A percentile compares a stretch with the other conserved stretches of the same genome.
Evolutionary conservation across 1,284 basidiomycete genomes (phyloP).

Genomic region (Exsudoporus floridanus): DNA sequence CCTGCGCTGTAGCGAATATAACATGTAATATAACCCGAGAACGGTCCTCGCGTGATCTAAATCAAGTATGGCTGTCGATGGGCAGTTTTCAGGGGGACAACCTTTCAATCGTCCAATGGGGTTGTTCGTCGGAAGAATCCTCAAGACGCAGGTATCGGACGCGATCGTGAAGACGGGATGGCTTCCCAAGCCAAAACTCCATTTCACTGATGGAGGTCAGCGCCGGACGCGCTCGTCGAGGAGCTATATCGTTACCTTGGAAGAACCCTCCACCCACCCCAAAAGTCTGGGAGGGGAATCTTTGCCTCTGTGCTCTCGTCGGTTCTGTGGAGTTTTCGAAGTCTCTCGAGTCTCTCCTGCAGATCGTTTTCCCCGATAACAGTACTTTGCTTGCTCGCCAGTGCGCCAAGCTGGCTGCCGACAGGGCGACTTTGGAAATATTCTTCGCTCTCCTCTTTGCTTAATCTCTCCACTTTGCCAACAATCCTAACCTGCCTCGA

Average conservation of each 20-base stretch:
- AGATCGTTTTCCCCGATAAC: slow-evolving; percentile 75
- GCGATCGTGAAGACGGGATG: slow-evolving; percentile 86
- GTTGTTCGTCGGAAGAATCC: slow-evolving; percentile 45
- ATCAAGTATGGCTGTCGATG: neutral
- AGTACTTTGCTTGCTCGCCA: slow-evolving; percentile 87
- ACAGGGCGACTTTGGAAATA: slow-evolving; percentile 87
- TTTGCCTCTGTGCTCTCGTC: slow-evolving; percentile 43
- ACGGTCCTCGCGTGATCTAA: neutral
- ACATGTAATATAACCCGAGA: neutral
- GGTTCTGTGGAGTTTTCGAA: slow-evolving; percentile 62
- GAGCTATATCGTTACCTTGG: slow-evolving; percentile 59
- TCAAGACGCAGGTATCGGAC: slow-evolving; percentile 73
- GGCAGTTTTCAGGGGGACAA: slow-evolving; percentile 26
- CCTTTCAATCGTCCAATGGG: slow-evolving; percentile 32
- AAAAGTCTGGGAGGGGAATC: slow-evolving; percentile 85
- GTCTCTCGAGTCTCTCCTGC: slow-evolving; percentile 56
- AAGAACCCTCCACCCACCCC: slow-evolving; percentile 95
- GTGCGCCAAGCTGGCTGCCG: slow-evolving; percentile 86
- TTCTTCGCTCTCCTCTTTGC: slow-evolving; percentile 67
- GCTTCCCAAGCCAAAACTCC: slow-evolving; percentile 94
- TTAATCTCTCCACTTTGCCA: slow-evolving; percentile 80
- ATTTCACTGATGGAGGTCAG: slow-evolving; percentile 50
- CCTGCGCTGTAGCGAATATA: neutral
- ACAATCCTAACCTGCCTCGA: slow-evolving; percentile 82
- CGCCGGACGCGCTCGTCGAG: neutral